phyloP scores from a whole-genome alignment of 1,139 yeast genomes.

The Candida pseudocylindracea region DNA sequence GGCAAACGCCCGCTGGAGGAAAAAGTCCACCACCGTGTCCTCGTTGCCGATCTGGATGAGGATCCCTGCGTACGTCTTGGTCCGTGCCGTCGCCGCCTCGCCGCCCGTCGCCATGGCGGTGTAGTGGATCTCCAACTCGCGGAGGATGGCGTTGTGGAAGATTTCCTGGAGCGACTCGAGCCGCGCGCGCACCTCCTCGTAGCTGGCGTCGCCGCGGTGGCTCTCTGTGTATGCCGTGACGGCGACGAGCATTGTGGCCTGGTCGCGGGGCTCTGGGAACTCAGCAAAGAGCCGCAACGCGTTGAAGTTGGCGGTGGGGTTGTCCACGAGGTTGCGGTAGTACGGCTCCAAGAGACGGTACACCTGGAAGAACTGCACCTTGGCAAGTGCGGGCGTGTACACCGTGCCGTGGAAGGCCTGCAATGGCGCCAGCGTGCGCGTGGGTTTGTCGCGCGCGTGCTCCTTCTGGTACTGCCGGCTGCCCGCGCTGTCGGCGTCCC shows the following conservation, averaged over 20 bases:
- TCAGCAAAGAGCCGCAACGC: constrained; percentile 23
- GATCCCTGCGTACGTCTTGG: constrained; percentile 14
- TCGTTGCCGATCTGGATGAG: constrained; percentile 16
- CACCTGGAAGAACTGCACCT: constrained; percentile 17
- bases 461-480: too few species aligned
- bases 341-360: constrained; percentile 19
- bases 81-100: constrained; percentile 18
- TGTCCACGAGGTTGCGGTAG: constrained; percentile 22
- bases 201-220: constrained; percentile 8
- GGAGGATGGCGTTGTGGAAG: constrained; percentile 48
- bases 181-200: constrained; percentile 15
- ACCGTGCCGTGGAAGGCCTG: constrained; percentile 11
- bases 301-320: constrained; percentile 15
- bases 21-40: constrained; percentile 22
- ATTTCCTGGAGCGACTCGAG: constrained; percentile 40
- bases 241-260: constrained; percentile 19
- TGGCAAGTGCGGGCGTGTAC: constrained; percentile 18
- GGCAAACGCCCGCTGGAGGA: constrained; percentile 21
- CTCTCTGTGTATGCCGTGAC: constrained; percentile 15
- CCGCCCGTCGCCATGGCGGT: constrained; percentile 6
- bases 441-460: too few species aligned
- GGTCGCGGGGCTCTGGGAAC: constrained; percentile 24
- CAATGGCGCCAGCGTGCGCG: too few species aligned
- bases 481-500: too few species aligned
- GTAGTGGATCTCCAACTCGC: constrained; percentile 46